Evolutionary conservation across 2,329 filamentous ascomycete species (phyloP).

Genomic region (Pestalotiopsis sp.): DNA sequence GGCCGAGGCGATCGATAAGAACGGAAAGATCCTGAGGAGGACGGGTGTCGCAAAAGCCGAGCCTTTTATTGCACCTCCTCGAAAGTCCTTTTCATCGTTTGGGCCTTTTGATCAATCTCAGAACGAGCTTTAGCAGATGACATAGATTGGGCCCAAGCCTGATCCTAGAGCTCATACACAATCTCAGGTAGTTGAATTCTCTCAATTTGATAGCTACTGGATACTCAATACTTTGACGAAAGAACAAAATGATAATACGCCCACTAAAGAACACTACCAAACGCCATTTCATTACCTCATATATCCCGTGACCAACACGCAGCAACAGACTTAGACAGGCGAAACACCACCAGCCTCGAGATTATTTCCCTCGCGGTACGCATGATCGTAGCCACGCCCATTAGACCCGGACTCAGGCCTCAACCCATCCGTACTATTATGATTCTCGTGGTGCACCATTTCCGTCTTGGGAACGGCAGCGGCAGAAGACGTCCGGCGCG

Average conservation of each 20-base stretch:
- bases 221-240: too few species aligned
- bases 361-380: background rate
- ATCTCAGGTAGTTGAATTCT: too few species aligned
- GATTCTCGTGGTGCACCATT: background rate
- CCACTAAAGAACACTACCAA: too few species aligned
- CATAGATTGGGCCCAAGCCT: background rate
- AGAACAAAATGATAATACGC: too few species aligned
- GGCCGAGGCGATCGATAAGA: conserved; percentile 27
- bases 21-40: conserved; percentile 23
- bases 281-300: too few species aligned
- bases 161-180: background rate
- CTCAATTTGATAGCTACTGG: too few species aligned
- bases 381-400: background rate
- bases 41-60: conserved; percentile 25
- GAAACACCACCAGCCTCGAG: background rate
- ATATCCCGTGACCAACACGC: too few species aligned
- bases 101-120: background rate
- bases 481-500: background rate
- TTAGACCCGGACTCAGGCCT: background rate
- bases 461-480: background rate
- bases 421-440: background rate
- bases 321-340: background rate
- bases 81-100: background rate
- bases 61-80: conserved; percentile 20
- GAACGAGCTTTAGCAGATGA: background rate